phyloP scores from a whole-genome alignment of 2,329 filamentous ascomycete species.

The Hypoxylon sp. region DNA sequence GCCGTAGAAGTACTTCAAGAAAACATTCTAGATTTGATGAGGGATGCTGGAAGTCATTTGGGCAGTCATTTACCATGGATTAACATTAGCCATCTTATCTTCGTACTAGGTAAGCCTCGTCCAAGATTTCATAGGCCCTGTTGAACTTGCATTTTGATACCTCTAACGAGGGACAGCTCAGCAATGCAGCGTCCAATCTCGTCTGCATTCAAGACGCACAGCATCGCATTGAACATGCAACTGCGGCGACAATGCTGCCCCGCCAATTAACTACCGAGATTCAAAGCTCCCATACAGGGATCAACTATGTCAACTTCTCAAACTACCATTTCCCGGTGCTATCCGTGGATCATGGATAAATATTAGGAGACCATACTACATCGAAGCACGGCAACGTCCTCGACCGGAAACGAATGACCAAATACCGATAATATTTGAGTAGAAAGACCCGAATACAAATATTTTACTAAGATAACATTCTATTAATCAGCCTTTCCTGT shows the following conservation, averaged over 20 bases:
- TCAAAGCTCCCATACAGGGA: neutral
- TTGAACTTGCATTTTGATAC: neutral
- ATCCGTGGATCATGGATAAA: too few relatives aligned
- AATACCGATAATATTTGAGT: neutral
- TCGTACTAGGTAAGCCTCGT: constrained; percentile 2
- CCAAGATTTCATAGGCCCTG: neutral
- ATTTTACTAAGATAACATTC: neutral
- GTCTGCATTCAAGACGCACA: neutral
- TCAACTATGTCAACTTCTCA: neutral
- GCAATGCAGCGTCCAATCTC: constrained; percentile 1
- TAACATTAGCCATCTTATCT: constrained; percentile 2
- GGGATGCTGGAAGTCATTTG: constrained; percentile 7
- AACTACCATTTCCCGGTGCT: neutral
- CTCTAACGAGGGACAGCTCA: neutral
- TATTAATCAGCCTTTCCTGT: neutral
- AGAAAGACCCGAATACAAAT: neutral
- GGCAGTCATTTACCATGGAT: constrained; percentile 12
- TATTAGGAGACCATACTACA: neutral
- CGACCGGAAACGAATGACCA: too few relatives aligned
- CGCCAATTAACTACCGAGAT: neutral
- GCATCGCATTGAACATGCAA: neutral
- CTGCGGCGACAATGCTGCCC: neutral
- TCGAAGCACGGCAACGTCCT: neutral
- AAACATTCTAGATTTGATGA: neutral
- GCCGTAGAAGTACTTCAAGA: neutral